A percentile compares a stretch with the other conserved stretches of the same genome.
Evolutionary conservation across 495 filamentous ascomycete species (phyloP).

Genomic region (Amphirosellinia nigrospora): DNA sequence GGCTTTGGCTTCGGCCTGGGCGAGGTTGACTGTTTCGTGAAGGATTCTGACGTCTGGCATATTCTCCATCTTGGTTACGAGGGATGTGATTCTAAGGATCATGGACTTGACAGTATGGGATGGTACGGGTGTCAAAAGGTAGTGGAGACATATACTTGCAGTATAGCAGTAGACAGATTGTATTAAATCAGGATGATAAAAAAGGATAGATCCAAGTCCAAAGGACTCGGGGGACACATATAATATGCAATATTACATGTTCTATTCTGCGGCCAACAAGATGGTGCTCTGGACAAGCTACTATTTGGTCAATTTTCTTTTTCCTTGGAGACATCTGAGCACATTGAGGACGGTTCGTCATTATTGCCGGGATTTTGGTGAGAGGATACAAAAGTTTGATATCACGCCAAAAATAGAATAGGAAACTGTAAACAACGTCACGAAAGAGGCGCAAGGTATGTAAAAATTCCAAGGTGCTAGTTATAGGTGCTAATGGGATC

Average conservation of each 20-base stretch:
- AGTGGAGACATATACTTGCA: no score
- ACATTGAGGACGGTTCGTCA: conserved; percentile 19
- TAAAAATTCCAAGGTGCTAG: background rate
- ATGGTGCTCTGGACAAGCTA: conserved; percentile 20
- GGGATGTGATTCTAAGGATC: no score
- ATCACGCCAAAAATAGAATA: conserved; percentile 7
- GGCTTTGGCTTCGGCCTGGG: no score
- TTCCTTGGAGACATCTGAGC: background rate
- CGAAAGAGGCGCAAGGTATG: conserved; percentile 20
- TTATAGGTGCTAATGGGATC: background rate
- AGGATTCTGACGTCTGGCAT: no score
- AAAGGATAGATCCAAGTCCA: no score
- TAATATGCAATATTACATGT: conserved; percentile 4
- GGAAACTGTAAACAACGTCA: background rate
- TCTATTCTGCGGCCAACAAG: conserved; percentile 23
- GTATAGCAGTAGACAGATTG: no score
- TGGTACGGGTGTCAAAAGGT: no score
- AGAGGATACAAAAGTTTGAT: conserved; percentile 16
- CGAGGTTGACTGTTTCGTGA: no score
- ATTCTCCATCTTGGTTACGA: no score
- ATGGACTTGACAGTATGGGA: no score
- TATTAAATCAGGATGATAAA: no score
- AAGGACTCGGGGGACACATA: background rate
- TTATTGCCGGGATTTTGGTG: conserved; percentile 10
- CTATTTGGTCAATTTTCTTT: conserved; percentile 8